These are phyloP conservation scores for Phytophthora tentaculata DNA, from an alignment of 352 stramenopile genomes.

Conservation along the genomic window DNA sequence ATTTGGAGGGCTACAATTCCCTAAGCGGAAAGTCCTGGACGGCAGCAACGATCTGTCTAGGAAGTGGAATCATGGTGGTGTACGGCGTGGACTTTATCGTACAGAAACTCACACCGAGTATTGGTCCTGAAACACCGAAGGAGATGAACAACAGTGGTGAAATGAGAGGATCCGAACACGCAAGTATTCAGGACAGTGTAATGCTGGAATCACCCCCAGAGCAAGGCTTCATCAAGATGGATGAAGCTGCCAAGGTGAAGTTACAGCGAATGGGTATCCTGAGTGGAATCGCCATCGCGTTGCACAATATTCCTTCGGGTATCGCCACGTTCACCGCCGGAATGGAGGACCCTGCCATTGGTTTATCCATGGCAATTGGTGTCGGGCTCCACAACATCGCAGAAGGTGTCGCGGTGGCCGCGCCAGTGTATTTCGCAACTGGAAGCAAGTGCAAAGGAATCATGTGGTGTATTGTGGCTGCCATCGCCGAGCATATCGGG, in stretches of 20 bases:
- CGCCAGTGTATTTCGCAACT: slow-evolving; percentile 97
- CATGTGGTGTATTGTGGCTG: slow-evolving; percentile 89
- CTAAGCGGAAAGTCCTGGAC: slow-evolving; percentile 61
- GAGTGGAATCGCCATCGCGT: slow-evolving; percentile 92
- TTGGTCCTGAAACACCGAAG: not conserved
- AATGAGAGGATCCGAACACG: not conserved
- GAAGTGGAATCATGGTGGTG: slow-evolving; percentile 71
- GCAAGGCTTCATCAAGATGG: slow-evolving; percentile 40
- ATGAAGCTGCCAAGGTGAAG: slow-evolving; percentile 47
- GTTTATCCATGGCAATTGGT: slow-evolving; percentile 89
- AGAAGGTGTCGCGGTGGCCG: slow-evolving; percentile 94
- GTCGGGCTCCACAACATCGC: slow-evolving; percentile 98
- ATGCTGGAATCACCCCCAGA: not conserved
- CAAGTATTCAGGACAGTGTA: not conserved
- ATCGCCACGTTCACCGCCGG: slow-evolving; percentile 95
- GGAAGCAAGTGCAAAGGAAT: slow-evolving; percentile 95
- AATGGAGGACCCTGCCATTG: slow-evolving; percentile 88
- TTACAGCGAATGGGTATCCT: slow-evolving; percentile 91
- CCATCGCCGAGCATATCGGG: slow-evolving; percentile 92
- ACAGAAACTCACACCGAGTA: slow-evolving; percentile 42
- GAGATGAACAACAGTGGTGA: not conserved
- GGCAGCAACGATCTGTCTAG: slow-evolving; percentile 85
- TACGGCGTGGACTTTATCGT: slow-evolving; percentile 57
- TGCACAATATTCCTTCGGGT: slow-evolving; percentile 98
- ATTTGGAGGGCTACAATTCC: slow-evolving; percentile 20